Evolutionary conservation across 305 asterid species (phyloP).

Genomic region (Fraxinus xanthoxyloides): DNA sequence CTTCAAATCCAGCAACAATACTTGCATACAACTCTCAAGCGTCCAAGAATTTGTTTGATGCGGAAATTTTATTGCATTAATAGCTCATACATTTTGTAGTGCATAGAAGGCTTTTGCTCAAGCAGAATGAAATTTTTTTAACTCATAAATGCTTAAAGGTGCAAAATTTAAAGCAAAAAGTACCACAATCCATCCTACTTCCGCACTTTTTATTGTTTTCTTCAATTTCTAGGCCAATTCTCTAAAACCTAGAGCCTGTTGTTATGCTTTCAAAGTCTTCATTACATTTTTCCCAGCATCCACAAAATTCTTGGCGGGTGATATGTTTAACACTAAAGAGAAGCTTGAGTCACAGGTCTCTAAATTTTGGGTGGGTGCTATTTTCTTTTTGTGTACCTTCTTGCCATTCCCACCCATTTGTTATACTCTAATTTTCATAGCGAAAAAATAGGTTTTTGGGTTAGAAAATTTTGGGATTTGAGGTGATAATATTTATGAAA

Average conservation of each 20-base stretch:
- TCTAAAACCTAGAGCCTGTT: constrained; percentile 25
- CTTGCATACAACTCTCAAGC: neutral
- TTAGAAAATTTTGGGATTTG: neutral
- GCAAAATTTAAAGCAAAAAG: neutral
- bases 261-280: constrained; percentile 26
- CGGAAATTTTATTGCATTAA: neutral
- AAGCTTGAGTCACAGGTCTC: constrained; percentile 58
- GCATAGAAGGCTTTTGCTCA: neutral
- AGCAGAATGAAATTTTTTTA: neutral
- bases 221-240: constrained; percentile 32
- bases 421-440: neutral
- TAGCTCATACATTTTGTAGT: neutral
- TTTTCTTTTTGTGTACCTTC: neutral
- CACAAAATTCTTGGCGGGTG: constrained; percentile 25
- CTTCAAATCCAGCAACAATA: neutral
- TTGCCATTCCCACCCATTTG: neutral
- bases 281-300: constrained; percentile 19
- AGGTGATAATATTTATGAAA: neutral
- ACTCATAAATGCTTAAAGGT: neutral
- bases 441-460: neutral
- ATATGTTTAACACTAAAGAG: constrained; percentile 31
- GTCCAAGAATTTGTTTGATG: neutral
- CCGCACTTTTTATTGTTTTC: neutral
- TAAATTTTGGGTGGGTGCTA: constrained; percentile 30
- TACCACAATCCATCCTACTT: neutral